Evolutionary conservation across 1,284 basidiomycete genomes (phyloP), one percentile per base, ranked within the genome.

Genomic region (Leucoagaricus sp.): DNA sequence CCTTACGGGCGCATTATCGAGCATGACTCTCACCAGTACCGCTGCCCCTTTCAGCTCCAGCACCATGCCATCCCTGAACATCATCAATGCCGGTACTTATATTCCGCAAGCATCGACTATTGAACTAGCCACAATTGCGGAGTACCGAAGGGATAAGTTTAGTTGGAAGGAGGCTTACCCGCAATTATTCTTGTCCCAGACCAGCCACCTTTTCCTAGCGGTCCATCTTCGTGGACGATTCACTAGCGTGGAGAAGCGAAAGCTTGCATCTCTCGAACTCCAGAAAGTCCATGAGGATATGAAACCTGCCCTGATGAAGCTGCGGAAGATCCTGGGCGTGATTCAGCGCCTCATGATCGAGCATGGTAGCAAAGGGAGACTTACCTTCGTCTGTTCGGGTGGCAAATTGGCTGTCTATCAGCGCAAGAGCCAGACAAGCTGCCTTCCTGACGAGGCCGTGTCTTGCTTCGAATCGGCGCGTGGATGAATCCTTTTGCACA

Each of bases 111-210:
- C 72, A 1, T 64, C 74, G 10, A 66, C 83, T 34, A 64, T 84
- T 41, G 82, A 84, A 62, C 64, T 84, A 23, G 74, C 72, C 4
- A 82, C 82, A 4, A 72, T 77, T 25, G 74, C 75, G 3, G 58
- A 67, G 33, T 61, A 61, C 12, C 64, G 71, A 56, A 60, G 64
- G 51, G 53, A 64, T 33, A 49, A 65, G n/a, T 75, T 74, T 61
- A 68, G 78, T 59, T 83, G 79, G 80, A 65, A 64, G 21, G 78
- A 82, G 31, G 65, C 66, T 2, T 82, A 79, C 61, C 75, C 78
- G 0, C 83, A 84, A 60, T 71, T 85, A 3, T 79, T 77, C 67
- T 73, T 86, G 57, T 83, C 83, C 1, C 81, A 84, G 62, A 85
- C 82, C 0, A 71, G 76, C 0, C 72, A 82, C 55, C 76, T 73